phyloP scores from a whole-genome alignment of 495 filamentous ascomycete genomes.

The Clavariopsis aquatica region DNA sequence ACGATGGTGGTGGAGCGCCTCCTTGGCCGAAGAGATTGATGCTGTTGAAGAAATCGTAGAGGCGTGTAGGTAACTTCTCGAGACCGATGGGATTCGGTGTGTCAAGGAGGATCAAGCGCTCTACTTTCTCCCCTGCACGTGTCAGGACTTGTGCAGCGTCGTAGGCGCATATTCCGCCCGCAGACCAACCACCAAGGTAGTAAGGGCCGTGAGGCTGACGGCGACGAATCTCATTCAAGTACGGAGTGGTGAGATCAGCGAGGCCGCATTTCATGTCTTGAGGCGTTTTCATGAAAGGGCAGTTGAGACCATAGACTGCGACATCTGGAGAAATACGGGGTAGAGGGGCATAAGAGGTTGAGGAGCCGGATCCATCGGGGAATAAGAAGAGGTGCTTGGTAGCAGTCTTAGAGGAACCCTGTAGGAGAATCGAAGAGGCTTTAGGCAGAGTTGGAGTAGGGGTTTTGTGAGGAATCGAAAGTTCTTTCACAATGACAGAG shows the following conservation, averaged over 20 bases:
- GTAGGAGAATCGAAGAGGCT: constrained; percentile 55
- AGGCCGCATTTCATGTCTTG: constrained; percentile 56
- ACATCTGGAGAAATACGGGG: constrained; percentile 54
- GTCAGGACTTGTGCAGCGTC: constrained; percentile 70
- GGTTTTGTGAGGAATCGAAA: constrained; percentile 18
- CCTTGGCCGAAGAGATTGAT: constrained; percentile 53
- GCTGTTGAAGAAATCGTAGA: constrained; percentile 46
- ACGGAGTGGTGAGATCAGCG: constrained; percentile 55
- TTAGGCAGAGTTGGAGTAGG: constrained; percentile 41
- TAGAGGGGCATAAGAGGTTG: constrained; percentile 61
- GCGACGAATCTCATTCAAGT: constrained; percentile 65
- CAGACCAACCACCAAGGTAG: constrained; percentile 72
- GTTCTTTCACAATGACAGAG: constrained; percentile 36
- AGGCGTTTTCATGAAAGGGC: constrained; percentile 63
- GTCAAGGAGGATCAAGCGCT: constrained; percentile 38
- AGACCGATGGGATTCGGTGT: constrained; percentile 39
- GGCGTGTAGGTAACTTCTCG: constrained; percentile 38
- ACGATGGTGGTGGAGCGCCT: constrained; percentile 41
- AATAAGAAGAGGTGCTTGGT: constrained; percentile 68
- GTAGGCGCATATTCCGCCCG: constrained; percentile 83
- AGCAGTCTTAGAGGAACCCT: constrained; percentile 54
- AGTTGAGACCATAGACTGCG: constrained; percentile 62
- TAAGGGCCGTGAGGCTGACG: constrained; percentile 73
- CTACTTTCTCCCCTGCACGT: constrained; percentile 44
- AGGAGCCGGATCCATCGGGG: constrained; percentile 73